These are phyloP conservation scores for Plasmodium vinckei DNA, from an alignment of 169 alveolate genomes.

Conservation along the genomic window DNA sequence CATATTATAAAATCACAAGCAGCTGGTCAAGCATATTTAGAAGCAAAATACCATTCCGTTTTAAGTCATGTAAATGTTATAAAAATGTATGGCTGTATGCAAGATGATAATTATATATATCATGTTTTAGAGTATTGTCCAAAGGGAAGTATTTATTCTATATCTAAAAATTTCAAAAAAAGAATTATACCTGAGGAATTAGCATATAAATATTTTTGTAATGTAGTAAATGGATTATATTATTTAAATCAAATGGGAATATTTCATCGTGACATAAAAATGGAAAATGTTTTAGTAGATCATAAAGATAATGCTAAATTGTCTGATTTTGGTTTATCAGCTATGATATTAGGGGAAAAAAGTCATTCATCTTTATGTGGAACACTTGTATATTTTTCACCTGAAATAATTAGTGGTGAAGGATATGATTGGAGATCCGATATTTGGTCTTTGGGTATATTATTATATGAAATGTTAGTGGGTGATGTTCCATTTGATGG, in stretches of 20 bases:
- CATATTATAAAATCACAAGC: slow-evolving; percentile 74
- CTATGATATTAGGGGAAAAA: slow-evolving; percentile 44
- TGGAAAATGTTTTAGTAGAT: slow-evolving; percentile 81
- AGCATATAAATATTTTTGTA: slow-evolving; percentile 74
- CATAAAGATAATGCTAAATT: slow-evolving; percentile 73
- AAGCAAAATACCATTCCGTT: slow-evolving; percentile 70
- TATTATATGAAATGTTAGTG: slow-evolving; percentile 91
- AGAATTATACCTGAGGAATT: slow-evolving; percentile 72
- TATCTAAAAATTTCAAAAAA: slow-evolving; percentile 61
- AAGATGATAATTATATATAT: slow-evolving; percentile 53
- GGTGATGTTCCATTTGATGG: slow-evolving; percentile 93
- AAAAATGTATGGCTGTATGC: slow-evolving; percentile 77
- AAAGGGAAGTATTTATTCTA: slow-evolving; percentile 70
- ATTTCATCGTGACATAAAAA: slow-evolving; percentile 83
- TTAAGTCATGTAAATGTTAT: slow-evolving; percentile 73
- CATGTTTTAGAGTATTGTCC: slow-evolving; percentile 70
- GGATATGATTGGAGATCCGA: slow-evolving; percentile 91
- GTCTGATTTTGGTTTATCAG: slow-evolving; percentile 80
- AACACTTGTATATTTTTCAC: slow-evolving; percentile 93
- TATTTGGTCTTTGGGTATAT: slow-evolving; percentile 93
- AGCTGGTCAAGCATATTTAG: slow-evolving; percentile 73
- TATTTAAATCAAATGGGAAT: slow-evolving; percentile 78
- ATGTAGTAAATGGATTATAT: slow-evolving; percentile 70
- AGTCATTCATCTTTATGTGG: slow-evolving; percentile 89
- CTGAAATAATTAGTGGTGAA: slow-evolving; percentile 91